Percentiles rank a stretch among this genome's conserved stretches.
Evolutionary conservation across 2,329 filamentous ascomycete species (phyloP).

Genomic region (Chrysosporium queenslandicum): DNA sequence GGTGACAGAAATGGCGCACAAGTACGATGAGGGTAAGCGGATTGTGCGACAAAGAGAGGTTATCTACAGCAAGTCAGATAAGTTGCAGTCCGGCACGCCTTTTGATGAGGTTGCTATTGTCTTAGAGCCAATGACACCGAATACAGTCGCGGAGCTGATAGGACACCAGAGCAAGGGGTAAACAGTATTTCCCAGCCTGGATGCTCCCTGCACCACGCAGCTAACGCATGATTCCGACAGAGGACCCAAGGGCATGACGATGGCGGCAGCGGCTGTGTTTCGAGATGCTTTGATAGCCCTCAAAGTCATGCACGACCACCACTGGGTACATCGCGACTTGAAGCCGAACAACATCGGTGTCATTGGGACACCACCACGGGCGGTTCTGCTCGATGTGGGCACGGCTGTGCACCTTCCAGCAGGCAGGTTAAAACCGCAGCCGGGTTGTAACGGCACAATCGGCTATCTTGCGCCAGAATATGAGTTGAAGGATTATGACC

Average conservation of each 20-base stretch:
- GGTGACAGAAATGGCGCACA: neutral
- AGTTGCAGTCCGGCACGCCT: neutral
- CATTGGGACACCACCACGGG: neutral
- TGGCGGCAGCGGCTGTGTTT: neutral
- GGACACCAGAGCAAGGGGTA: neutral
- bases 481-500: neutral
- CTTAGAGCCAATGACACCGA: neutral
- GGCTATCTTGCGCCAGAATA: constrained; percentile 4
- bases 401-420: neutral
- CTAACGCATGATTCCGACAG: no score
- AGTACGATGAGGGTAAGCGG: no score
- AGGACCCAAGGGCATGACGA: no score
- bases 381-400: constrained; percentile 6
- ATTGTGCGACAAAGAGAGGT: no score
- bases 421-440: neutral
- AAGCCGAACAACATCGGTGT: constrained; percentile 7
- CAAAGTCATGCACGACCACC: neutral
- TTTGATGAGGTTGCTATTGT: neutral
- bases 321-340: constrained; percentile 7
- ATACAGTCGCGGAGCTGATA: neutral
- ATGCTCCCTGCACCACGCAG: no score
- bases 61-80: neutral
- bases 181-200: no score
- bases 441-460: neutral
- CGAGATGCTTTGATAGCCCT: neutral